These are phyloP conservation scores for Candida incommunis DNA, from an alignment of 805 yeast genomes.

Conservation along the genomic window DNA sequence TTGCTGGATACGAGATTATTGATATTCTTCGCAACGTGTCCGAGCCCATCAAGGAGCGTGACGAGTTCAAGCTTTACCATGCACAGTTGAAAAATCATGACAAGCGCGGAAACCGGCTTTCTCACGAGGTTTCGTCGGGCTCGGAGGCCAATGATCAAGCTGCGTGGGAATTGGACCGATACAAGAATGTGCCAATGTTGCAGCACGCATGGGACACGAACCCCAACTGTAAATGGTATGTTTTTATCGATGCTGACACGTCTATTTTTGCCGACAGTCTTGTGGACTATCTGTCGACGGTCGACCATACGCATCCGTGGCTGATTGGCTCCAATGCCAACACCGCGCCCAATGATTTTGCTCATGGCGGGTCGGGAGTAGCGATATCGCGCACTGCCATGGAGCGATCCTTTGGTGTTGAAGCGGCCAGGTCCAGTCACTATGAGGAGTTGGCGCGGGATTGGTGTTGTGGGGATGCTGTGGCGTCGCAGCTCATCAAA, in stretches of 20 bases:
- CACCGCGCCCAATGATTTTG: conserved; percentile 15
- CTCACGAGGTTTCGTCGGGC: conserved; percentile 8
- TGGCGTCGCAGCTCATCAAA: conserved; percentile 18
- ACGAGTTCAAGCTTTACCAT: conserved; percentile 15
- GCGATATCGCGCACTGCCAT: conserved; percentile 20
- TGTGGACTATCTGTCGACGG: conserved; percentile 10
- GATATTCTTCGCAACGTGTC: conserved; percentile 19
- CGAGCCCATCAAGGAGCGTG: conserved; percentile 8
- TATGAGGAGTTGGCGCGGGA: conserved; percentile 13
- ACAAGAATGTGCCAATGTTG: conserved; percentile 25
- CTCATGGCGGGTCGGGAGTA: conserved; percentile 27
- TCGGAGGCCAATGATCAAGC: not conserved
- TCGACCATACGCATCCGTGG: conserved; percentile 12
- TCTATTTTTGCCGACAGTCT: conserved; percentile 19
- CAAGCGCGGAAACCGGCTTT: conserved; percentile 11
- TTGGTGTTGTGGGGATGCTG: conserved; percentile 24
- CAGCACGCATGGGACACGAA: conserved; percentile 20
- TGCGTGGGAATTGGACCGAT: conserved; percentile 23
- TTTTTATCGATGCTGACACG: conserved; percentile 25
- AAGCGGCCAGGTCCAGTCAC: conserved; percentile 5
- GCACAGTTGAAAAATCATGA: conserved; percentile 10
- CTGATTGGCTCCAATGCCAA: conserved; percentile 14
- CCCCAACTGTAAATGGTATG: conserved; percentile 23
- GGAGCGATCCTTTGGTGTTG: conserved; percentile 15
- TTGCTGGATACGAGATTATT: conserved; percentile 21